These are phyloP conservation scores for Marchantia paleacea DNA, from an alignment of 225 moss, liverwort and hornwort species.

Conservation along the genomic window DNA sequence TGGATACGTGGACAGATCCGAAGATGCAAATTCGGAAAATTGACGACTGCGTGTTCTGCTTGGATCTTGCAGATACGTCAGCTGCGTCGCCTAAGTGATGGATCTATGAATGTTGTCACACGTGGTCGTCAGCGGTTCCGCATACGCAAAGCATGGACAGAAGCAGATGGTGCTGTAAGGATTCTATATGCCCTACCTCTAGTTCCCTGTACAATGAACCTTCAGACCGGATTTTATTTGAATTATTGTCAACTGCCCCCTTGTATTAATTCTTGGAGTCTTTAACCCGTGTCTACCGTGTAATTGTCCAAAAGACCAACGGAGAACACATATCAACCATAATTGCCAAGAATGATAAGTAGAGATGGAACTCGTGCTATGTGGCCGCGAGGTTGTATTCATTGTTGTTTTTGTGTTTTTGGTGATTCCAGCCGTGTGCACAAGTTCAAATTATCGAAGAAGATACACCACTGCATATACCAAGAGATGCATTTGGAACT, in stretches of 20 bases:
- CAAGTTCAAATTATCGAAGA: conserved; percentile 95
- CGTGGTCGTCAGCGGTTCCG: conserved; percentile 92
- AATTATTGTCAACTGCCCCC: too few relatives aligned
- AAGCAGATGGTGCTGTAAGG: conserved; percentile 86
- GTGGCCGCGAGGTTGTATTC: not conserved
- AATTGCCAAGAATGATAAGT: not conserved
- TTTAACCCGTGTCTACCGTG: too few relatives aligned
- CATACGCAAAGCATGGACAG: conserved; percentile 82
- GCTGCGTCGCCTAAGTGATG: conserved; percentile 79
- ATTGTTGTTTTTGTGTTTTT: not conserved
- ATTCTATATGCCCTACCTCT: not conserved
- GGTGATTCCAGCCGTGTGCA: conserved; percentile 69
- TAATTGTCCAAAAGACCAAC: too few relatives aligned
- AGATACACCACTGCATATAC: conserved; percentile 76
- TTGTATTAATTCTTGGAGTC: too few relatives aligned
- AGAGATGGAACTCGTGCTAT: not conserved
- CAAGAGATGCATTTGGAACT: conserved; percentile 70
- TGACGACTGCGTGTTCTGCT: not conserved
- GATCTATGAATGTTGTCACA: conserved; percentile 89
- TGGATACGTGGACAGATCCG: too few relatives aligned
- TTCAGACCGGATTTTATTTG: too few relatives aligned
- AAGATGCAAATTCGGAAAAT: too few relatives aligned
- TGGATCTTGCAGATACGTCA: conserved; percentile 65
- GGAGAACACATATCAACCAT: too few relatives aligned
- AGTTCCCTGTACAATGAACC: not conserved